phyloP scores from a whole-genome alignment of 371 early-diverging fungal species.

The Batkoa obscura region DNA sequence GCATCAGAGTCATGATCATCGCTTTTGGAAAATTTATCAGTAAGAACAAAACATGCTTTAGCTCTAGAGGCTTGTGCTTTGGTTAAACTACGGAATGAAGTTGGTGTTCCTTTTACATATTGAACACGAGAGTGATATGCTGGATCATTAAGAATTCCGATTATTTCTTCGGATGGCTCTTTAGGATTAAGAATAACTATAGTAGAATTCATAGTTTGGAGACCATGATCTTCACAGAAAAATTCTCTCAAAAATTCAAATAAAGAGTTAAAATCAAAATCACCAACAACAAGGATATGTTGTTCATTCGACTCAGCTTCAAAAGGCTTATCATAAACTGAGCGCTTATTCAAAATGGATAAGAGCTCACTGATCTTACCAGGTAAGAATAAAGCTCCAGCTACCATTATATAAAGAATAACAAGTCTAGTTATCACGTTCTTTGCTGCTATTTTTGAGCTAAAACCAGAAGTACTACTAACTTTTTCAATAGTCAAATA shows the following conservation, averaged over 20 bases:
- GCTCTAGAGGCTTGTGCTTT: constrained; percentile 22
- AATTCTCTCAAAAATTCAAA: constrained; percentile 48
- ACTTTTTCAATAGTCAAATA: not conserved
- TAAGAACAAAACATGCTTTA: constrained; percentile 34
- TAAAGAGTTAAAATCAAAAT: constrained; percentile 26
- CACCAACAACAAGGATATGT: constrained; percentile 41
- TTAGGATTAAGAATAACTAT: constrained; percentile 39
- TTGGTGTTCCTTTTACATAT: constrained; percentile 37
- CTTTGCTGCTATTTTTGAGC: constrained; percentile 35
- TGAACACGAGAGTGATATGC: constrained; percentile 30
- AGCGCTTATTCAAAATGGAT: constrained; percentile 23
- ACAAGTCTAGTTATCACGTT: constrained; percentile 29
- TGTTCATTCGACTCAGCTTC: constrained; percentile 17
- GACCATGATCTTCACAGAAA: constrained; percentile 45
- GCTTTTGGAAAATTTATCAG: constrained; percentile 17
- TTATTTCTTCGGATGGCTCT: constrained; percentile 29
- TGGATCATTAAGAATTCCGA: constrained; percentile 25
- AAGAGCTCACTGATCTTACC: constrained; percentile 38
- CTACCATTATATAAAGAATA: constrained; percentile 39
- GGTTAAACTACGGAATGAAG: constrained; percentile 27
- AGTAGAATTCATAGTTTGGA: constrained; percentile 26
- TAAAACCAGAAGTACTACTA: constrained; percentile 27
- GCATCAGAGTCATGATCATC: constrained; percentile 30
- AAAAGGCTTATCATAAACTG: constrained; percentile 24
- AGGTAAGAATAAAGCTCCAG: constrained; percentile 45